Evolutionary conservation across 768 basidiomycete species (phyloP).

Genomic region (Mycena olivaceomarginata): DNA sequence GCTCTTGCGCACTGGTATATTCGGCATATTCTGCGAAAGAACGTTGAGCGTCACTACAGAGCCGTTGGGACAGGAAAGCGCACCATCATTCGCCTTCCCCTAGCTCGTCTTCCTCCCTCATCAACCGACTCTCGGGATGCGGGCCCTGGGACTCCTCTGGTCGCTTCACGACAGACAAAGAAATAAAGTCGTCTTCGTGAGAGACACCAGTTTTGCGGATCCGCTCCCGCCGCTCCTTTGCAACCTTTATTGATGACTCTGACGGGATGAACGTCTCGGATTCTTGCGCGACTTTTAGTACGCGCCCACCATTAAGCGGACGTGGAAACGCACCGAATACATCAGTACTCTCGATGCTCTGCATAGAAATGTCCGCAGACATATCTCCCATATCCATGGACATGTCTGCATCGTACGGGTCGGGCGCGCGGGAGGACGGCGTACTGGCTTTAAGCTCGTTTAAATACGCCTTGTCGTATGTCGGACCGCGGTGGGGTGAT

Average conservation of each 20-base stretch:
- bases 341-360: conserved; percentile 50
- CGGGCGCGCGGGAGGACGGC: conserved; percentile 70
- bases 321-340: conserved; percentile 52
- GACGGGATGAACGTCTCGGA: conserved; percentile 76
- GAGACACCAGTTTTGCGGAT: conserved; percentile 69
- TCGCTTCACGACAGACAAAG: conserved; percentile 79
- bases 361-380: conserved; percentile 62
- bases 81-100: conserved; percentile 95
- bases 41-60: neutral
- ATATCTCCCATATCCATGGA: conserved; percentile 68
- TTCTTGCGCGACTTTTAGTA: conserved; percentile 44
- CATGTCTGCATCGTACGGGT: conserved; percentile 72
- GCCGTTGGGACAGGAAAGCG: conserved; percentile 43
- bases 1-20: conserved; percentile 91
- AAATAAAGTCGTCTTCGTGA: conserved; percentile 85
- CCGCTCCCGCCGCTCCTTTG: conserved; percentile 86
- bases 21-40: conserved; percentile 82
- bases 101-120: conserved; percentile 91
- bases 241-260: conserved; percentile 81
- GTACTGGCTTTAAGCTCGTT: conserved; percentile 89
- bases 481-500: conserved; percentile 72
- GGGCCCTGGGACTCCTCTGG: conserved; percentile 78
- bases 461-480: conserved; percentile 84
- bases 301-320: neutral
- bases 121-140: conserved; percentile 88